phyloP scores from a whole-genome alignment of 2,329 filamentous ascomycete genomes.

The Rhinocladiella similis region DNA sequence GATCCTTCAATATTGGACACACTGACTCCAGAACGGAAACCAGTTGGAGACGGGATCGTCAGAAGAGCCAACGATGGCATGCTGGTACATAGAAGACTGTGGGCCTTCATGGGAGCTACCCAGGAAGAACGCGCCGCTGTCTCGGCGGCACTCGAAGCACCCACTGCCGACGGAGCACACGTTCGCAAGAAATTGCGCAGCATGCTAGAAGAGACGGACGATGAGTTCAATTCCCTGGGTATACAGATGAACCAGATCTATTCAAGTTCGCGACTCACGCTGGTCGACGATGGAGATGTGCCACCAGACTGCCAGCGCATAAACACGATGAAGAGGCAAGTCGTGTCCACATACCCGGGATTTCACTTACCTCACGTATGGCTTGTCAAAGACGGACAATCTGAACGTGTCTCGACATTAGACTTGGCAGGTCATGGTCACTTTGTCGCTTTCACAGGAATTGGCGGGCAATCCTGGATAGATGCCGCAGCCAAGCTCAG shows the following conservation, averaged over 20 bases:
- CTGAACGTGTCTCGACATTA: conserved; percentile 53
- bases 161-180: not conserved
- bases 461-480: conserved; percentile 58
- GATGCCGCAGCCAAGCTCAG: conserved; percentile 45
- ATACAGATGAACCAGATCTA: conserved; percentile 60
- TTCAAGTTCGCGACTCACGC: conserved; percentile 41
- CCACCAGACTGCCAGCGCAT: not conserved
- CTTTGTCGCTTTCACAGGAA: conserved; percentile 54
- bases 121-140: not conserved
- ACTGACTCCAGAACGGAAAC: not conserved
- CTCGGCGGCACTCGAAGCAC: not conserved
- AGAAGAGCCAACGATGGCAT: conserved; percentile 18
- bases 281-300: conserved; percentile 40
- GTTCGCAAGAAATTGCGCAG: not conserved
- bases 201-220: not conserved
- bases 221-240: conserved; percentile 55
- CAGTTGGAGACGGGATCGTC: conserved; percentile 4
- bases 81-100: conserved; percentile 7
- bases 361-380: conserved; percentile 62
- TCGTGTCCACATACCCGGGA: conserved; percentile 58
- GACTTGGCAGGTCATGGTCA: conserved; percentile 59
- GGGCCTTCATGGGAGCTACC: not conserved
- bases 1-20: conserved; percentile 25
- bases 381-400: conserved; percentile 53
- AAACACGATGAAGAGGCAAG: conserved; percentile 35